Conservation (phyloP, 306 rosid species). For the Datisca glomerata region DNA sequence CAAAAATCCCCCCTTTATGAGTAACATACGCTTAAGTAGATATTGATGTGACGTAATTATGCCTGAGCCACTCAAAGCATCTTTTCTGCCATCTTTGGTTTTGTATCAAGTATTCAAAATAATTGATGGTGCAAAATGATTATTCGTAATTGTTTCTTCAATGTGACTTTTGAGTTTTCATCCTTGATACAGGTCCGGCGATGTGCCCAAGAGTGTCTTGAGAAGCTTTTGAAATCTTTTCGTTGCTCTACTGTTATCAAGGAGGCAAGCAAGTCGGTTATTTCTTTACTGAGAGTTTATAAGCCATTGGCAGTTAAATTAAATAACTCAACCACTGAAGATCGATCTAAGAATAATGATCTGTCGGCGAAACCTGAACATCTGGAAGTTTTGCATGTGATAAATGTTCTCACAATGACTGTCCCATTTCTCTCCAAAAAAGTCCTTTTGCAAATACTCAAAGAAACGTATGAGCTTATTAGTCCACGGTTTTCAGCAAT, state of each 20-base stretch:
- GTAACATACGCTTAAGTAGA: no score
- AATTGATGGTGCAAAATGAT: not conserved
- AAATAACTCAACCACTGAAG: constrained; percentile 17
- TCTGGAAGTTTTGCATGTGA: constrained; percentile 56
- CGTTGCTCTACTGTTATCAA: constrained; percentile 29
- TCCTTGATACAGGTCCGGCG: constrained; percentile 52
- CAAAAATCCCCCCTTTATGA: no score
- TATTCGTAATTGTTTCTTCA: no score
- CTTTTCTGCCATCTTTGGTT: no score
- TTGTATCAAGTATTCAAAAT: not conserved
- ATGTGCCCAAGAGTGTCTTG: constrained; percentile 76
- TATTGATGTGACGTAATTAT: no score
- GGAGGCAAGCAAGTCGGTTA: constrained; percentile 72
- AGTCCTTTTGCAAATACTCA: constrained; percentile 39
- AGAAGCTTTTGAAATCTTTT: constrained; percentile 45
- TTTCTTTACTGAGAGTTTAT: constrained; percentile 46
- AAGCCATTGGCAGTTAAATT: constrained; percentile 39
- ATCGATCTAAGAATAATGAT: constrained; percentile 25
- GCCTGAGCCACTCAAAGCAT: no score
- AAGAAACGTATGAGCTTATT: constrained; percentile 38
- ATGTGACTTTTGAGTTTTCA: no score
- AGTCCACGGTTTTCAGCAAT: constrained; percentile 36
- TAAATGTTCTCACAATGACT: constrained; percentile 47
- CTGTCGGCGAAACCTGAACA: constrained; percentile 33
- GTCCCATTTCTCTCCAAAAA: constrained; percentile 52